Base-by-base conservation (phyloP, 306 rosid genomes). In the Aeschynomene evenia region DNA sequence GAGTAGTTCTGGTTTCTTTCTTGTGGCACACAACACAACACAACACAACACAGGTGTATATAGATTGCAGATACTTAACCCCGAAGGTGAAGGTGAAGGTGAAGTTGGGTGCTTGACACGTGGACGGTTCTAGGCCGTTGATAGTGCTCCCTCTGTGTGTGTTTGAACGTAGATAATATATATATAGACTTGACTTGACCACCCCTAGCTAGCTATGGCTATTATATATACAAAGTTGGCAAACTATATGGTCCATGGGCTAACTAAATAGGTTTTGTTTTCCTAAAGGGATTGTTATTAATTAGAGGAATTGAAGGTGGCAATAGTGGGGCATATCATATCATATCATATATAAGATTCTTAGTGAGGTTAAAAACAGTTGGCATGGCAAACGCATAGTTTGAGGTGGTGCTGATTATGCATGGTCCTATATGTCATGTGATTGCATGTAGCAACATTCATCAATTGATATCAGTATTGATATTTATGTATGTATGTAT, bases 41-140 rank as follows among this genome's bases (percentile, higher is more conserved):
- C n/a, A n/a, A n/a, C n/a, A n/a, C n/a, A n/a, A n/a, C n/a, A n/a
- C n/a, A n/a, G n/a, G n/a, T n/a, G n/a, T n/a, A n/a, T n/a, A n/a
- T n/a, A n/a, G n/a, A n/a, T n/a, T n/a, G n/a, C n/a, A 82, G 58
- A 79, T 53, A 72, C 98, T 92, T 92, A 85, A 82, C 85, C 79
- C 53, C 60, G 79, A 87, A 92, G 90, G 80, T 72, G 85, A 77
- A 54, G 67, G 85, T 83, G 79, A 87, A 92, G 90, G 80, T 72
- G 85, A 77, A 54, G 67, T 84, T 83, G 92, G 83, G 88, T 81
- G 72, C 75, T 15, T 49, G 81, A 78, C 96, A 82, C 84, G 86
- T 88, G 96, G 88, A 50, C 2, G 12, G 18, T 12, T 78, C 2
- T 7, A 2, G 39, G 6, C 96, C 93, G 78, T 78, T 51, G 77